phyloP scores from a whole-genome alignment of 2,329 filamentous ascomycete species.

The Cladosporium austrohemisphaericum region DNA sequence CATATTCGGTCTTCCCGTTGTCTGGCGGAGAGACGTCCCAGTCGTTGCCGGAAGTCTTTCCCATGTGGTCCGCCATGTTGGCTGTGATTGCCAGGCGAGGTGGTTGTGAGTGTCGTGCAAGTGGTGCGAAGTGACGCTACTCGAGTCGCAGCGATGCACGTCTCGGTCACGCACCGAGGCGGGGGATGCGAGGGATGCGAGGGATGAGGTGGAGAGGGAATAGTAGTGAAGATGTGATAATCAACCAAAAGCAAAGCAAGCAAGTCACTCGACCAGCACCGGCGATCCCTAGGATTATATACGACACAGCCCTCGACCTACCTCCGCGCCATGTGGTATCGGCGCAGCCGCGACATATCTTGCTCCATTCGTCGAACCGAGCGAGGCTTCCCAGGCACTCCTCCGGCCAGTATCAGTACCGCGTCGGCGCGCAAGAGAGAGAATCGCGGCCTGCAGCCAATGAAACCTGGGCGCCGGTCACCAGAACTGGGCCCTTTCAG shows the following conservation, averaged over 20 bases:
- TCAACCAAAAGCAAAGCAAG: conserved; percentile 1
- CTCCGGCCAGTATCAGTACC: conserved; percentile 1
- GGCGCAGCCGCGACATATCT: conserved; percentile 7
- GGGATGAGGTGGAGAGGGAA: neutral
- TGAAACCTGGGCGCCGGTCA: neutral
- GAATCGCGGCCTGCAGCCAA: neutral
- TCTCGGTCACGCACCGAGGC: neutral
- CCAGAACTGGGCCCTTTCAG: neutral
- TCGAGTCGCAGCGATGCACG: neutral
- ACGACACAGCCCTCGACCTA: neutral
- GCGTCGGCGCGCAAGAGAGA: conserved; percentile 5
- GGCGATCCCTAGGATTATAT: conserved; percentile 12
- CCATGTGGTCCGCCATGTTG: conserved; percentile 10
- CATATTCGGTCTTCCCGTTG: conserved; percentile 9
- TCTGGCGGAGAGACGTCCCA: conserved; percentile 4
- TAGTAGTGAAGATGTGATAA: neutral
- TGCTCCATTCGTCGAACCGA: neutral
- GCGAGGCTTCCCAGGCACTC: conserved; percentile 2
- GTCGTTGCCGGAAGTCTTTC: conserved; percentile 5
- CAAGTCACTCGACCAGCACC: neutral
- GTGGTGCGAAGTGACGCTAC: neutral
- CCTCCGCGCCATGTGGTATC: conserved; percentile 4
- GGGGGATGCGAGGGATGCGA: neutral
- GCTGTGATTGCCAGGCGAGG: neutral
- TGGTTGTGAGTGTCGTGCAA: neutral